Conservation (phyloP, 2,329 filamentous ascomycete species). For the Calycina marina region DNA sequence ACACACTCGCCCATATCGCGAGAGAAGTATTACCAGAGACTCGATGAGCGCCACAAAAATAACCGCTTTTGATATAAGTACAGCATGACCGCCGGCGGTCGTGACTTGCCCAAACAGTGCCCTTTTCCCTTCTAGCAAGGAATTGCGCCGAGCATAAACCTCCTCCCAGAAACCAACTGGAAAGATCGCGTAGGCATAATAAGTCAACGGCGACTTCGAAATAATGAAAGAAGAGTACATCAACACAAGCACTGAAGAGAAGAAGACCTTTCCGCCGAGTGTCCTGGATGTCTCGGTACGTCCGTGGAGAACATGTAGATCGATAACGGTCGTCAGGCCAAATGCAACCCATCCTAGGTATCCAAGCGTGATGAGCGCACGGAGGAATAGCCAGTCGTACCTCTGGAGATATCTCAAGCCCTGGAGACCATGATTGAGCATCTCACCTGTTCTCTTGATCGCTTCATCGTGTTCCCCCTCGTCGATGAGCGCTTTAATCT, state of each 20-base stretch:
- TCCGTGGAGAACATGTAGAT: constrained; percentile 71
- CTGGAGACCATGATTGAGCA: constrained; percentile 64
- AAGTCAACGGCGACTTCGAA: constrained; percentile 66
- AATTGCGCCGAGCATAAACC: constrained; percentile 63
- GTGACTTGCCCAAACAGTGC: constrained; percentile 56
- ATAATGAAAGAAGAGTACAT: constrained; percentile 69
- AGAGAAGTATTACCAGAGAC: constrained; percentile 46
- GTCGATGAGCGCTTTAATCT: constrained; percentile 55
- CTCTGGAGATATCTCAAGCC: constrained; percentile 91
- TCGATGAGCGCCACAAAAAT: constrained; percentile 64
- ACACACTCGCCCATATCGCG: constrained; percentile 9
- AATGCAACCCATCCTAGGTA: constrained; percentile 96
- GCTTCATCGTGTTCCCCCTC: constrained; percentile 55
- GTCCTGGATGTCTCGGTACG: constrained; percentile 49
- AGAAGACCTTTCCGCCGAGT: constrained; percentile 42
- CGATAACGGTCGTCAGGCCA: constrained; percentile 75
- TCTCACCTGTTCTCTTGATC: constrained; percentile 60
- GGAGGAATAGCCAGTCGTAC: constrained; percentile 94
- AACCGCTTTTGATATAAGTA: constrained; percentile 47
- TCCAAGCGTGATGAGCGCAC: constrained; percentile 74
- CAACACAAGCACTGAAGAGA: constrained; percentile 59
- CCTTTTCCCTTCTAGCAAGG: constrained; percentile 50
- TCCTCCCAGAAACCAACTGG: constrained; percentile 96
- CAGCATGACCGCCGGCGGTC: constrained; percentile 39
- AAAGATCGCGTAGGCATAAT: constrained; percentile 87